Conservation (phyloP, 192 early-diverging fungal species). For the Haplosporangium gracile region DNA sequence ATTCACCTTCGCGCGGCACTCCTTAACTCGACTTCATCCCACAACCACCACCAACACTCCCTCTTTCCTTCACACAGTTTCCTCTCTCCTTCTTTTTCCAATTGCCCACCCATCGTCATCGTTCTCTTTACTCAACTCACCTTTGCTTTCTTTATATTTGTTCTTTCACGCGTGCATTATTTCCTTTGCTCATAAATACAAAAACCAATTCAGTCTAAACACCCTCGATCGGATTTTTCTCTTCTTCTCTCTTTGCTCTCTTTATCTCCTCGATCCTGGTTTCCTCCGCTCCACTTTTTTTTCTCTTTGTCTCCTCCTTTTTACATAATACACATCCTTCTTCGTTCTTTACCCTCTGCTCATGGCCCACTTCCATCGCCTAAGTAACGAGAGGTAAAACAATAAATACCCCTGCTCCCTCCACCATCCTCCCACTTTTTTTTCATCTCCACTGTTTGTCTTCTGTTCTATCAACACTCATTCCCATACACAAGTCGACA, state of each 20-base stretch:
- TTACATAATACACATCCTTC: neutral
- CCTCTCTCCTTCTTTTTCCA: neutral
- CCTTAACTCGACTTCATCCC: neutral
- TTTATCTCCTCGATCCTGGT: neutral
- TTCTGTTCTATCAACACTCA: neutral
- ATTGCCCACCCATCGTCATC: neutral
- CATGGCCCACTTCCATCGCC: neutral
- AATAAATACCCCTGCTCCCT: neutral
- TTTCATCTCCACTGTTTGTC: neutral
- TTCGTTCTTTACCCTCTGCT: neutral
- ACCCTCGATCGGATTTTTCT: neutral
- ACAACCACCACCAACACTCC: neutral
- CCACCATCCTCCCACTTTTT: neutral
- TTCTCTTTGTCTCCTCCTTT: neutral
- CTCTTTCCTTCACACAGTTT: neutral
- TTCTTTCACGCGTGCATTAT: neutral
- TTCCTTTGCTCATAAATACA: neutral
- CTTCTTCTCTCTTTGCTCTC: neutral
- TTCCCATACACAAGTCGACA: neutral
- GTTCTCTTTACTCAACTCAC: neutral
- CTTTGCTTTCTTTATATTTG: neutral
- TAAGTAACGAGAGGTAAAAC: slow-evolving; percentile 8
- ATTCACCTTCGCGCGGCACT: neutral
- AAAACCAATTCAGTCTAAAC: neutral
- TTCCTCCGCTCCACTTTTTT: neutral